These are phyloP conservation scores for Collybia nuda DNA, from an alignment of 768 basidiomycete species.

Conservation along the genomic window DNA sequence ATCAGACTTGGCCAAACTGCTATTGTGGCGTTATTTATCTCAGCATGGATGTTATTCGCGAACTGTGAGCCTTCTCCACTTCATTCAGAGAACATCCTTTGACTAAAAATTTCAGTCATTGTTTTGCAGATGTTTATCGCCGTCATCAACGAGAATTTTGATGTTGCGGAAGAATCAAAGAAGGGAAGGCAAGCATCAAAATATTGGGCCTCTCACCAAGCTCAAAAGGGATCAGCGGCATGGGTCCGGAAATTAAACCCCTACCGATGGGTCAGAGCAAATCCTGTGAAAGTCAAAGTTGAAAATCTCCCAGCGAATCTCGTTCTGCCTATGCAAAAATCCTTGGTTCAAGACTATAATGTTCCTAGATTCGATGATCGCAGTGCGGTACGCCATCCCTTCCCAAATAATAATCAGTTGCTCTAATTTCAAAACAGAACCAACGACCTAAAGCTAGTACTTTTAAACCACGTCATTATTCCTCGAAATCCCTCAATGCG, in stretches of 20 bases:
- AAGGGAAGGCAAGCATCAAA: conserved; percentile 74
- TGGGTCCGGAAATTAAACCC: conserved; percentile 85
- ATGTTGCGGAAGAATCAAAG: conserved; percentile 89
- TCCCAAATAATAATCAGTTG: background rate
- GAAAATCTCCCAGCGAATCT: conserved; percentile 71
- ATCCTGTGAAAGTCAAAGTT: conserved; percentile 70
- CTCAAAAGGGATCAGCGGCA: conserved; percentile 43
- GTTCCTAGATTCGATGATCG: conserved; percentile 33
- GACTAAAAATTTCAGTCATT: conserved; percentile 58
- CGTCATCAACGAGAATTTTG: conserved; percentile 95
- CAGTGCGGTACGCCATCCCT: conserved; percentile 28
- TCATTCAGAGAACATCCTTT: background rate
- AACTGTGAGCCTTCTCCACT: conserved; percentile 63
- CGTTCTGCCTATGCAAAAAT: conserved; percentile 78
- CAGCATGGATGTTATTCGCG: conserved; percentile 87
- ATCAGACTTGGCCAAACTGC: conserved; percentile 63
- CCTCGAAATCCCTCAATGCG: conserved; percentile 55
- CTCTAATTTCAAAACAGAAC: conserved; percentile 16
- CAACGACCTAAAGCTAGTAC: conserved; percentile 16
- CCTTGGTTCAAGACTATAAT: conserved; percentile 61
- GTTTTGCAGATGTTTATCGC: conserved; percentile 96
- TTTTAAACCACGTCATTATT: conserved; percentile 48
- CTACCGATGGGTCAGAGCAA: conserved; percentile 78
- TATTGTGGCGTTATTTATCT: conserved; percentile 69
- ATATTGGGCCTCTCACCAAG: conserved; percentile 61